Evolutionary conservation across 345 rosid genomes (phyloP).

Genomic region (Acer saccharum): DNA sequence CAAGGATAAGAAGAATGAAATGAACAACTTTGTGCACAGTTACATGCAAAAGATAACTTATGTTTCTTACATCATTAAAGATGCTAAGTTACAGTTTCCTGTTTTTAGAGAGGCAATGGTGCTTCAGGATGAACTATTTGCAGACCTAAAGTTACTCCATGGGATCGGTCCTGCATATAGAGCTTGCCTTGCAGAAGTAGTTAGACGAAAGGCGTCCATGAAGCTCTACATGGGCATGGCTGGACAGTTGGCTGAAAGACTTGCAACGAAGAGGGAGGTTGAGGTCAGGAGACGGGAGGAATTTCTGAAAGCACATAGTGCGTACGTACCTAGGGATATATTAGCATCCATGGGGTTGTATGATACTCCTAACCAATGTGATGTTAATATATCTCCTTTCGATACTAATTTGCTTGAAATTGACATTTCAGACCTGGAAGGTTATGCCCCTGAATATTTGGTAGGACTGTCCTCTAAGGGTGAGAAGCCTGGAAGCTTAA

Average conservation of each 20-base stretch:
- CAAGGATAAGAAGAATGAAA: constrained; percentile 81
- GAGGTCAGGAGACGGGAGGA: constrained; percentile 93
- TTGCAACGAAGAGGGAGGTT: constrained; percentile 81
- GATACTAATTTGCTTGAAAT: constrained; percentile 78
- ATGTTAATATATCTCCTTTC: constrained; percentile 86
- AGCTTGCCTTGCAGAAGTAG: constrained; percentile 95
- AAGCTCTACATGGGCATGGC: constrained; percentile 99
- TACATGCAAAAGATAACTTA: constrained; percentile 83
- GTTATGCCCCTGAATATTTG: constrained; percentile 86
- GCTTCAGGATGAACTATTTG: constrained; percentile 73
- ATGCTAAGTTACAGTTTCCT: constrained; percentile 89
- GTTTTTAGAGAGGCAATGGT: constrained; percentile 94
- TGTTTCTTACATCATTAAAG: constrained; percentile 72
- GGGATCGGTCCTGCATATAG: constrained; percentile 93
- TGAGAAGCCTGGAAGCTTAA: constrained; percentile 55
- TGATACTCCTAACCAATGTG: constrained; percentile 91
- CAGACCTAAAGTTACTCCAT: constrained; percentile 67
- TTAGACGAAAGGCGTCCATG: constrained; percentile 90
- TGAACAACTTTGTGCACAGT: constrained; percentile 80
- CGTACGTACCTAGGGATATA: constrained; percentile 73
- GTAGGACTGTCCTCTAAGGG: constrained; percentile 49
- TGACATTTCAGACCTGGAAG: constrained; percentile 72
- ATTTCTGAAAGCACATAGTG: constrained; percentile 68
- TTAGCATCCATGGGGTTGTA: constrained; percentile 82
- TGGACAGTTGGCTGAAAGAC: constrained; percentile 94